Percentiles rank a stretch among this genome's conserved stretches.
phyloP scores from a whole-genome alignment of 768 basidiomycete species.

The Melanogaster broomeanus region DNA sequence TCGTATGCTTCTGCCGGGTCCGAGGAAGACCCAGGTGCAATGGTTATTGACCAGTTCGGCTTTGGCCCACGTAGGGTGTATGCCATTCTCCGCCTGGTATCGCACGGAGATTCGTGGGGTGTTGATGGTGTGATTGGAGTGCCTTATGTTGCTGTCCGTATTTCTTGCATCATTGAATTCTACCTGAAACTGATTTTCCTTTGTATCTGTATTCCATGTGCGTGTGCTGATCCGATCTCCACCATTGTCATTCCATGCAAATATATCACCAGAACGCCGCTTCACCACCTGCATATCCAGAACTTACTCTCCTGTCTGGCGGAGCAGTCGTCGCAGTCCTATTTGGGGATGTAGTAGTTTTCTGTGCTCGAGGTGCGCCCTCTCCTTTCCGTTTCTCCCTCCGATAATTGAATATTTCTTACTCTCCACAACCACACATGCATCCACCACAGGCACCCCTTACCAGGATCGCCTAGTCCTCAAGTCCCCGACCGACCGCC shows the following conservation, averaged over 20 bases:
- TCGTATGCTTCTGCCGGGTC: conserved; percentile 58
- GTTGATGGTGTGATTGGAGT: conserved; percentile 49
- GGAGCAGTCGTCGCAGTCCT: conserved; percentile 63
- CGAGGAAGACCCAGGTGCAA: conserved; percentile 42
- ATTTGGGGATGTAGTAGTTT: conserved; percentile 75
- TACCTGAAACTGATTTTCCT: background rate
- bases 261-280: conserved; percentile 50
- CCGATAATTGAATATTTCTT: background rate
- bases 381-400: background rate
- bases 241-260: background rate
- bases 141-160: conserved; percentile 75
- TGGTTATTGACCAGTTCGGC: conserved; percentile 39
- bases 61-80: conserved; percentile 61
- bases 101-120: conserved; percentile 27
- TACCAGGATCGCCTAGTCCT: conserved; percentile 74
- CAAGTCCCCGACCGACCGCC: conserved; percentile 67
- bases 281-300: conserved; percentile 72
- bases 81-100: conserved; percentile 52
- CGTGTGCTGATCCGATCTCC: background rate
- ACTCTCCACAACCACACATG: too few species aligned
- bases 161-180: background rate
- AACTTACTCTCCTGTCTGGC: conserved; percentile 59
- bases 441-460: conserved; percentile 51
- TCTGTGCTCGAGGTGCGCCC: conserved; percentile 62
- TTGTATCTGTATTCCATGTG: background rate